These are phyloP conservation scores for Emergomyces orientalis DNA, from an alignment of 2,329 filamentous ascomycete species.

Conservation along the genomic window DNA sequence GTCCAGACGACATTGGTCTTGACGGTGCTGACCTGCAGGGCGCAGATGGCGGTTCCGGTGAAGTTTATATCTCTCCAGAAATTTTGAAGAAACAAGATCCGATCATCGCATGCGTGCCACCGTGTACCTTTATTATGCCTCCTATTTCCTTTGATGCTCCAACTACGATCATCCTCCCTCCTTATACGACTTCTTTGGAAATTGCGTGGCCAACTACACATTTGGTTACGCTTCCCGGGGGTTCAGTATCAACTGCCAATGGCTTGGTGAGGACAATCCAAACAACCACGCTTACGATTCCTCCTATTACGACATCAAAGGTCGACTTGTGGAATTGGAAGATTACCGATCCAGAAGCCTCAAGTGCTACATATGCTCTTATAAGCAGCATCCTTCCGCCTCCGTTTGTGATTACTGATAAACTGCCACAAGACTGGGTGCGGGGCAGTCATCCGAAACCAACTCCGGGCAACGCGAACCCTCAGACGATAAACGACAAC, in stretches of 20 bases:
- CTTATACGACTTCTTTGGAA: conserved; percentile 14
- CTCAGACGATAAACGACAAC: background rate
- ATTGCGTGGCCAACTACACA: conserved; percentile 13
- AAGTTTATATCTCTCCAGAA: conserved; percentile 16
- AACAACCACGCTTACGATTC: conserved; percentile 12
- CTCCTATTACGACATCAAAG: conserved; percentile 11
- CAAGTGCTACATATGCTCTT: conserved; percentile 3
- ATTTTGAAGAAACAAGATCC: conserved; percentile 13
- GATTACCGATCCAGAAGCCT: background rate
- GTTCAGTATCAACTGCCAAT: conserved; percentile 12
- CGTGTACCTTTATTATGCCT: conserved; percentile 18
- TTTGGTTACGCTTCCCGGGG: conserved; percentile 10
- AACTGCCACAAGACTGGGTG: conserved; percentile 1
- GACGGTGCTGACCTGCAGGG: conserved; percentile 11
- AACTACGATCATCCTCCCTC: conserved; percentile 17
- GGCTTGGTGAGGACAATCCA: conserved; percentile 6
- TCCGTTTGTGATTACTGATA: conserved; percentile 12
- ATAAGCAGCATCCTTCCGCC: conserved; percentile 13
- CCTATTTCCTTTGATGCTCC: conserved; percentile 8
- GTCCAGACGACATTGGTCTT: background rate
- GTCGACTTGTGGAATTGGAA: conserved; percentile 13
- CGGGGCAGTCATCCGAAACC: background rate
- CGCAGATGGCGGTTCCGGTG: conserved; percentile 12
- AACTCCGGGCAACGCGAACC: background rate
- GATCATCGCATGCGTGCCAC: conserved; percentile 14